Evolutionary conservation across 306 rosid genomes (phyloP), one percentile per base, ranked within the genome.

Genomic region (Cucurbita moschata): DNA sequence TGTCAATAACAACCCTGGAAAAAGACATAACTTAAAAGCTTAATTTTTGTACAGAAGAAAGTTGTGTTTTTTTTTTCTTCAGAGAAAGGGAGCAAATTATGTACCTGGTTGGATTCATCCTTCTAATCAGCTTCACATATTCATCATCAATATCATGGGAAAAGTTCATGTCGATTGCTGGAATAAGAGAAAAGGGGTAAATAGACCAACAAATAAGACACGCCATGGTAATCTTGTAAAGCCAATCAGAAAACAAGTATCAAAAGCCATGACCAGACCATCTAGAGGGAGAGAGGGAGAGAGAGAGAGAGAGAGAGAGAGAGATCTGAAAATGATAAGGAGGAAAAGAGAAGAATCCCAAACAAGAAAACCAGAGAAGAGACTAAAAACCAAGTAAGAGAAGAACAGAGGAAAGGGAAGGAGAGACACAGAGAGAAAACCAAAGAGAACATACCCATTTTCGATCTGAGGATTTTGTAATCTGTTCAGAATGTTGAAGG

Each of bases 1-100:
- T 93, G 79, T 90, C 98, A 77, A 93, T 93, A 44, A 90, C 98
- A 85, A 90, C 98, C 81, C 98, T 93, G 96, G 79, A 59, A 80
- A 54, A 38, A 72, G 50, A 18, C 16, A 71, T 65, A 55, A 69
- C 71, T 68, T 72, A 79, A 61, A 76, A 81, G 14, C 81, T 75
- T 44, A 81, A 65, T 60, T 35, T 46, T 15, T 15, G 18, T 15
- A 21, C 1, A 42, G 38, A 62, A 39, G 6, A 51, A 64, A 77
- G 19, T 30, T 13, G 12, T 39, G 50, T 19, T 39, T 53, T 51
- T 4, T 4, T 55, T 79, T 70, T 44, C 79, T 67, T 38, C 10
- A 60, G 52, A 71, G 66, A 55, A 19, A 57, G n/a, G 44, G 60
- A 67, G 35, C 21, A 46, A 46, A 67, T 67, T 46, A 12, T 0